Percentiles rank a stretch among this genome's conserved stretches.
phyloP scores from a whole-genome alignment of 495 filamentous ascomycete species.

The Sordaria brevicollis region DNA sequence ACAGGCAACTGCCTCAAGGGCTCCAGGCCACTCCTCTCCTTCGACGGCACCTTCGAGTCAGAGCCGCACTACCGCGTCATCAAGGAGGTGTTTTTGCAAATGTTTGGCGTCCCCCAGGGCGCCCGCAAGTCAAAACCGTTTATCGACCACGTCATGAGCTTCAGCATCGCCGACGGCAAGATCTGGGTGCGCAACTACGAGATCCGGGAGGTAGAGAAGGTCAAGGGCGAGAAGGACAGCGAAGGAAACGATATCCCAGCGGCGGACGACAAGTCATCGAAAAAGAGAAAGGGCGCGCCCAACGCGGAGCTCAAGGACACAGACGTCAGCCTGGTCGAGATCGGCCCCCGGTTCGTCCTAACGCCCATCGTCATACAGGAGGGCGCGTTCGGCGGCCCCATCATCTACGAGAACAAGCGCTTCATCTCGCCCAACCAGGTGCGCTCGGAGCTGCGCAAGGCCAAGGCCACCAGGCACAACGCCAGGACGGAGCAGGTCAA shows the following conservation, averaged over 20 bases:
- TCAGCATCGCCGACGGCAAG: conserved; percentile 88
- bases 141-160: conserved; percentile 85
- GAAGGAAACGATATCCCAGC: conserved; percentile 17
- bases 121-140: conserved; percentile 90
- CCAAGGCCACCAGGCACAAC: conserved; percentile 67
- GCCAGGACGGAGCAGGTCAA: conserved; percentile 59
- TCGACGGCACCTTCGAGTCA: conserved; percentile 75
- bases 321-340: conserved; percentile 79
- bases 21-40: conserved; percentile 86
- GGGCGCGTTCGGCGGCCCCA: conserved; percentile 87
- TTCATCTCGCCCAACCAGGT: conserved; percentile 96
- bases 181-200: conserved; percentile 97
- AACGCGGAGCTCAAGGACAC: conserved; percentile 37
- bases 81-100: conserved; percentile 80
- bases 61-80: conserved; percentile 60
- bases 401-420: conserved; percentile 98
- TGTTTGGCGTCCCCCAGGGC: conserved; percentile 87
- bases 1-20: conserved; percentile 95
- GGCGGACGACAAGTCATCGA: conserved; percentile 10
- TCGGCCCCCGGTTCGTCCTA: conserved; percentile 88
- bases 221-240: conserved; percentile 32
- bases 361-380: conserved; percentile 96
- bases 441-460: conserved; percentile 61
- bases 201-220: conserved; percentile 68
- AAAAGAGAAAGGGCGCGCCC: conserved; percentile 25